phyloP scores from a whole-genome alignment of 805 yeast genomes.

The Kluyveromyces aestuarii region DNA sequence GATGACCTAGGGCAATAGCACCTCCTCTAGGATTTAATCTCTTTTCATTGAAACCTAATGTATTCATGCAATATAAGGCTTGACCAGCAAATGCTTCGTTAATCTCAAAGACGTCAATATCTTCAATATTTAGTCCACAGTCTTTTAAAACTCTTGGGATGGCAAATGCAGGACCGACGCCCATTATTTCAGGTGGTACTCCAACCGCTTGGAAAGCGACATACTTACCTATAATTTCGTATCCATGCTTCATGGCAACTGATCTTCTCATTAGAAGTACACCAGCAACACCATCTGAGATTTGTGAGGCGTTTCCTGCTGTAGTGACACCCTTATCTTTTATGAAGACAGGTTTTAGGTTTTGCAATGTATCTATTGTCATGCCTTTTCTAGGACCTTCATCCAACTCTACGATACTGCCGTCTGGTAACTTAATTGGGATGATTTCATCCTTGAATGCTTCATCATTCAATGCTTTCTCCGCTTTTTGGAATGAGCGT shows the following conservation, averaged over 20 bases:
- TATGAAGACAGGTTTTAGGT: conserved; percentile 80
- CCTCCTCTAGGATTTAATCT: conserved; percentile 92
- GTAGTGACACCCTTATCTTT: conserved; percentile 71
- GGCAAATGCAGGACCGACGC: conserved; percentile 94
- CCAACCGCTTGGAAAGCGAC: conserved; percentile 77
- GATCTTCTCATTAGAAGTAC: conserved; percentile 79
- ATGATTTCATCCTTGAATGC: conserved; percentile 83
- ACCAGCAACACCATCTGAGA: conserved; percentile 93
- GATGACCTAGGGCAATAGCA: conserved; percentile 95
- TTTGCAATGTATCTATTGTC: conserved; percentile 64
- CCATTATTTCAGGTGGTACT: conserved; percentile 97
- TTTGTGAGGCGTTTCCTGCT: conserved; percentile 96
- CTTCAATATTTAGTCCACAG: conserved; percentile 49
- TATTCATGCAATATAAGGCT: conserved; percentile 65
- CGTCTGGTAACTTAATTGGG: conserved; percentile 56
- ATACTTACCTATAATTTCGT: conserved; percentile 71
- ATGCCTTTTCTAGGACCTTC: conserved; percentile 90
- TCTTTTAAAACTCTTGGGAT: conserved; percentile 74
- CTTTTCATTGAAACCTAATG: conserved; percentile 53
- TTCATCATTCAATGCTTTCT: conserved; percentile 57
- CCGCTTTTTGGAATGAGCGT: conserved; percentile 76
- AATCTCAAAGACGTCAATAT: conserved; percentile 72
- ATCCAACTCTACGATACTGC: conserved; percentile 47
- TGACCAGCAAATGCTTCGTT: conserved; percentile 98
- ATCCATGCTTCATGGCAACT: conserved; percentile 63